Conservation (phyloP, 2,329 filamentous ascomycete species). For the Hypoxylon rubiginosum region DNA sequence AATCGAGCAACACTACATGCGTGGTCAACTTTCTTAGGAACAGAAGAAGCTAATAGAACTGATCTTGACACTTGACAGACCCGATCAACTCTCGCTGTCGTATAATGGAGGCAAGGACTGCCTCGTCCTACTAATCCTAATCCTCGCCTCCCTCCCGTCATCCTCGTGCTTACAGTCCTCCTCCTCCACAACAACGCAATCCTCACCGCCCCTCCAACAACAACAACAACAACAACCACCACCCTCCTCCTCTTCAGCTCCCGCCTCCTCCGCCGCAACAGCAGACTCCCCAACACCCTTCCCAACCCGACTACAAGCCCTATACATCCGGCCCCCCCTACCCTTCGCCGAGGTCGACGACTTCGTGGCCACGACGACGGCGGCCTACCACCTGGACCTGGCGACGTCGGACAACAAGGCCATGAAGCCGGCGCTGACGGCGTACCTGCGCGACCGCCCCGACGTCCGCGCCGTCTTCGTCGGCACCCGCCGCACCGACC, state of each 20-base stretch:
- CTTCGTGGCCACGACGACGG: conserved; percentile 79
- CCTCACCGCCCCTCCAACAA: too few relatives aligned
- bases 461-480: conserved; percentile 84
- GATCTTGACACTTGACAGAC: conserved; percentile 60
- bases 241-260: conserved; percentile 8
- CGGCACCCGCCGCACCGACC: conserved; percentile 90
- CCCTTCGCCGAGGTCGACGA: conserved; percentile 88
- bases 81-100: conserved; percentile 85
- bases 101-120: conserved; percentile 99
- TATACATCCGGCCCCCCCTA: conserved; percentile 89
- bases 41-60: conserved; percentile 15
- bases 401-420: conserved; percentile 80
- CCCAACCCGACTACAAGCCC: conserved; percentile 73
- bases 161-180: conserved; percentile 51
- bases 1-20: background rate
- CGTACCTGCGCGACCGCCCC: conserved; percentile 77
- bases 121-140: conserved; percentile 88
- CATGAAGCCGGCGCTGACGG: conserved; percentile 84
- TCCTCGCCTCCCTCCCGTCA: conserved; percentile 74
- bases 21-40: background rate
- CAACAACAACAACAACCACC: too few relatives aligned
- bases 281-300: too few relatives aligned
- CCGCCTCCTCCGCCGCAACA: conserved; percentile 39
- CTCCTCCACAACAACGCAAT: background rate
- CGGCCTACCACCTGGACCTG: conserved; percentile 80